Percentiles rank a stretch among this genome's conserved stretches.
phyloP scores from a whole-genome alignment of 371 early-diverging fungal species.

The Mortierella sp. region DNA sequence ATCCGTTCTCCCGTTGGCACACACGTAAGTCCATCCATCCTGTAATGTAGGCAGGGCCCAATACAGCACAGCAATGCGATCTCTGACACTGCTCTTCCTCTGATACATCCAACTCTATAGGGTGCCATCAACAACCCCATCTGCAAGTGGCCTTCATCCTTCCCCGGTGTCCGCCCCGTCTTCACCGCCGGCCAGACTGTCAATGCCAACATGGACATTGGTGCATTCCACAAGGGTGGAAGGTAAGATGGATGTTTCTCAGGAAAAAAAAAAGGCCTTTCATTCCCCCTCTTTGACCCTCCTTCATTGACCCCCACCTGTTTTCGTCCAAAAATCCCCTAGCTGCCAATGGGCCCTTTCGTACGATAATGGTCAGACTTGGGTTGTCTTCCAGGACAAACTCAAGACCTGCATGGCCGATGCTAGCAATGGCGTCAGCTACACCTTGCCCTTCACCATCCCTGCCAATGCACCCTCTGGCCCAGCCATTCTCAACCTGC shows the following conservation, averaged over 20 bases:
- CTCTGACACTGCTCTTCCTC: background rate
- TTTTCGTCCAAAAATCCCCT: too few species aligned
- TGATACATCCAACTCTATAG: constrained; percentile 7
- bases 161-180: constrained; percentile 36
- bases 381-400: constrained; percentile 59
- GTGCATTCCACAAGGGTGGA: constrained; percentile 50
- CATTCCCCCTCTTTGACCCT: too few species aligned
- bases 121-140: constrained; percentile 29
- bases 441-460: constrained; percentile 34
- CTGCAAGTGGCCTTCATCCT: constrained; percentile 40
- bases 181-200: constrained; percentile 38
- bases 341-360: constrained; percentile 73
- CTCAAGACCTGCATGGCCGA: constrained; percentile 35
- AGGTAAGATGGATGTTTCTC: constrained; percentile 23
- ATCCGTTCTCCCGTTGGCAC: constrained; percentile 42
- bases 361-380: constrained; percentile 65
- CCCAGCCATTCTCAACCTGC: constrained; percentile 36
- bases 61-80: too few species aligned
- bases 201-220: constrained; percentile 32
- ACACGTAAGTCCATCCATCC: constrained; percentile 16
- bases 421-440: constrained; percentile 24
- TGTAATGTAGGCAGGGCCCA: too few species aligned
- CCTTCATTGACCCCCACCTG: too few species aligned
- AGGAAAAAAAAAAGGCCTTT: background rate
- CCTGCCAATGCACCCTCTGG: constrained; percentile 44